phyloP scores from a whole-genome alignment of 2,329 filamentous ascomycete species.

The Pyrenophora seminiperda region DNA sequence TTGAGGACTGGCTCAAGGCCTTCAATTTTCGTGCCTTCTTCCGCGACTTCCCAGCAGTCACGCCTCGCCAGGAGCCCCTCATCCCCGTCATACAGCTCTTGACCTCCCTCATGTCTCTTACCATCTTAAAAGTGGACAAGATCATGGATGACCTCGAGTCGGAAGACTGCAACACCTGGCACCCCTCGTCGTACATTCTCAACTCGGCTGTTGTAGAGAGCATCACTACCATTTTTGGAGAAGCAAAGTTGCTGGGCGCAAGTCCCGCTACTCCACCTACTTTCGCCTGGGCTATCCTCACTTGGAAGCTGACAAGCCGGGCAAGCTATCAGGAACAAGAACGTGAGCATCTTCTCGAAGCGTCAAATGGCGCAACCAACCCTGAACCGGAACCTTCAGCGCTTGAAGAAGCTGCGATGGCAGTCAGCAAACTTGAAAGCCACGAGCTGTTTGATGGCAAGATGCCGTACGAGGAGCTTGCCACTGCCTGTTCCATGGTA shows the following conservation, averaged over 20 bases:
- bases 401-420: slow-evolving; percentile 37
- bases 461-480: slow-evolving; percentile 34
- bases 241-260: slow-evolving; percentile 59
- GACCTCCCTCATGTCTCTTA: slow-evolving; percentile 71
- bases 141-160: slow-evolving; percentile 56
- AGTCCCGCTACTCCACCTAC: slow-evolving; percentile 72
- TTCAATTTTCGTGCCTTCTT: slow-evolving; percentile 61
- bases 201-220: slow-evolving; percentile 71
- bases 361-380: slow-evolving; percentile 16
- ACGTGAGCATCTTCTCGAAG: slow-evolving; percentile 36
- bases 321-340: slow-evolving; percentile 34
- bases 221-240: slow-evolving; percentile 73
- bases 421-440: slow-evolving; percentile 29
- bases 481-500: slow-evolving; percentile 29
- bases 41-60: slow-evolving; percentile 59
- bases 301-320: slow-evolving; percentile 32
- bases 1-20: slow-evolving; percentile 43
- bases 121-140: slow-evolving; percentile 71
- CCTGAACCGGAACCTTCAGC: slow-evolving; percentile 23
- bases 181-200: slow-evolving; percentile 66
- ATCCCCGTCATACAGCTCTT: slow-evolving; percentile 70
- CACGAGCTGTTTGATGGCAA: slow-evolving; percentile 36
- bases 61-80: slow-evolving; percentile 51
- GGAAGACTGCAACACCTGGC: slow-evolving; percentile 33
- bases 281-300: slow-evolving; percentile 79